These are phyloP conservation scores for Zanthoxylum bungeanum DNA, from an alignment of 345 rosid species.

Conservation along the genomic window DNA sequence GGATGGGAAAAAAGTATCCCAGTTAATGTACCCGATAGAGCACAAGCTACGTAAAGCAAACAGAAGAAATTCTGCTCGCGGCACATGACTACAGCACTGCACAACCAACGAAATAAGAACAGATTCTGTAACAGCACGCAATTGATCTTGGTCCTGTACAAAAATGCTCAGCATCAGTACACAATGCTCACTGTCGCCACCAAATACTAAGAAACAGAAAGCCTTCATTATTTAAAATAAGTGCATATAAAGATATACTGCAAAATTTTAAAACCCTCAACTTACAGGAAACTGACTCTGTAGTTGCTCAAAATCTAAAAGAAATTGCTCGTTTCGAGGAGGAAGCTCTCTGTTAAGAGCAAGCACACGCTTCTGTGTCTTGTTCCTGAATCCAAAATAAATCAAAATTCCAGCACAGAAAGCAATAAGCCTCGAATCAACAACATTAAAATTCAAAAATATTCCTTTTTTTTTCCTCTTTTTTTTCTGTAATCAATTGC, in stretches of 20 bases:
- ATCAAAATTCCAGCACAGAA: background rate
- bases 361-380: slow-evolving; percentile 80
- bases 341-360: slow-evolving; percentile 84
- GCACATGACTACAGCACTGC: slow-evolving; percentile 81
- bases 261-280: slow-evolving; percentile 2
- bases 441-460: background rate
- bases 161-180: slow-evolving; percentile 13
- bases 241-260: no score
- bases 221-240: background rate
- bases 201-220: background rate
- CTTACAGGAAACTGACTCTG: slow-evolving; percentile 71
- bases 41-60: slow-evolving; percentile 80
- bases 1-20: slow-evolving; percentile 82
- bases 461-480: no score
- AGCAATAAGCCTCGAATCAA: slow-evolving; percentile 4
- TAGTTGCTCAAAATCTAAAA: slow-evolving; percentile 79
- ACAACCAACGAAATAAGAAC: slow-evolving; percentile 74
- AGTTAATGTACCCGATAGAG: slow-evolving; percentile 69
- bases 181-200: slow-evolving; percentile 1
- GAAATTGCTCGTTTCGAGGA: slow-evolving; percentile 88
- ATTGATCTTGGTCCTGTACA: slow-evolving; percentile 79
- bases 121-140: slow-evolving; percentile 76
- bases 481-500: no score
- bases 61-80: slow-evolving; percentile 88
- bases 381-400: slow-evolving; percentile 50